A percentile compares a stretch with the other conserved stretches of the same genome.
Evolutionary conservation across 2,329 filamentous ascomycete species (phyloP).

Genomic region (Claviceps digitariae): DNA sequence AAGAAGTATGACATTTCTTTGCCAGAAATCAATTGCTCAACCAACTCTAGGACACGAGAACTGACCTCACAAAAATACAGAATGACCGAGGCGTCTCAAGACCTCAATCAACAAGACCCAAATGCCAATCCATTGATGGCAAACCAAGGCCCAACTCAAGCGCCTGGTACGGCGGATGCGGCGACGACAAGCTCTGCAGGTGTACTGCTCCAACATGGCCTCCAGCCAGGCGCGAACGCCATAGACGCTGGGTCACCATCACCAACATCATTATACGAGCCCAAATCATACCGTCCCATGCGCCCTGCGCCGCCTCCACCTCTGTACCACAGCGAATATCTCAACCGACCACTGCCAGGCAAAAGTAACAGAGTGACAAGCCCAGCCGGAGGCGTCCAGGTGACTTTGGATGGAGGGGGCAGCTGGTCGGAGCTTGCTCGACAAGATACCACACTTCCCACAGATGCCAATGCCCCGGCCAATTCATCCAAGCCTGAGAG

Average conservation of each 20-base stretch:
- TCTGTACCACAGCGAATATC: conserved; percentile 34
- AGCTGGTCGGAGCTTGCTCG: conserved; percentile 87
- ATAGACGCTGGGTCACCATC: not conserved
- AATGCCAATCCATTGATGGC: not conserved
- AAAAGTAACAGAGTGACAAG: conserved; percentile 58
- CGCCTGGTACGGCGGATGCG: conserved; percentile 36
- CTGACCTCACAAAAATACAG: conserved; percentile 16
- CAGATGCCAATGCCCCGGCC: conserved; percentile 46
- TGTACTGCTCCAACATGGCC: not conserved
- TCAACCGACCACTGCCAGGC: conserved; percentile 32
- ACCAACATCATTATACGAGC: conserved; percentile 14
- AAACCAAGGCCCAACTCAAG: conserved; percentile 23
- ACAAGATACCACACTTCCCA: conserved; percentile 61
- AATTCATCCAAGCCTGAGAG: conserved; percentile 36
- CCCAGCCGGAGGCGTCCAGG: conserved; percentile 73
- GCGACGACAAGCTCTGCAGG: conserved; percentile 25
- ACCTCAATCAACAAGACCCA: conserved; percentile 9
- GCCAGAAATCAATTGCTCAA: not conserved
- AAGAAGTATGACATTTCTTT: conserved; percentile 42
- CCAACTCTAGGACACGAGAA: not conserved
- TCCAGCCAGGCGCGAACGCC: conserved; percentile 5
- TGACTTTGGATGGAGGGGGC: conserved; percentile 77
- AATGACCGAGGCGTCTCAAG: conserved; percentile 20
- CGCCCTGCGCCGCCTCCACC: conserved; percentile 26
- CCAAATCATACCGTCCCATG: conserved; percentile 12